Conservation (phyloP, 805 yeast genomes). For the Wickerhamiella alocasiicola region DNA sequence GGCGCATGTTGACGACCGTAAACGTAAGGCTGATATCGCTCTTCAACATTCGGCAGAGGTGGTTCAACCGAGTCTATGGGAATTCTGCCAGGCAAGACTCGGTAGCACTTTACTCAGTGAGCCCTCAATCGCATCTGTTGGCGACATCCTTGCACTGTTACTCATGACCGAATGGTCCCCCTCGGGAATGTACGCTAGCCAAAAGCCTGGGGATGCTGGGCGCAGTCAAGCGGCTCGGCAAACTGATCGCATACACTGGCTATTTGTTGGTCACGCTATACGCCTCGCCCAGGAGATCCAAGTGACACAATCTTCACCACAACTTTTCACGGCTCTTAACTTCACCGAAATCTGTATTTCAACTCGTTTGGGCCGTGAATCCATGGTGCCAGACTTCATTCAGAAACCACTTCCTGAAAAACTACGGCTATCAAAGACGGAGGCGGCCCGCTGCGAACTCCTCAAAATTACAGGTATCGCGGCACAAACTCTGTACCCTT, state of each 20-base stretch:
- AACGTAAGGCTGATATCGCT: not conserved
- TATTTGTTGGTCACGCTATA: slow-evolving; percentile 79
- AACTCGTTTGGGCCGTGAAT: slow-evolving; percentile 63
- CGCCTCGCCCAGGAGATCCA: slow-evolving; percentile 81
- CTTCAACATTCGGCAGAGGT: not conserved
- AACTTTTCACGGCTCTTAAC: slow-evolving; percentile 73
- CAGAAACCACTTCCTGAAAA: slow-evolving; percentile 37
- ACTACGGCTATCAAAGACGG: slow-evolving; percentile 39
- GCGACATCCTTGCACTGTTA: not conserved
- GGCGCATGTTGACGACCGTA: not conserved
- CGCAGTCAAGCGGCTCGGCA: slow-evolving; percentile 27
- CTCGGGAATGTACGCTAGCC: not conserved
- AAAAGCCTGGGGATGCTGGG: not conserved
- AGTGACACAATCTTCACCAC: slow-evolving; percentile 57
- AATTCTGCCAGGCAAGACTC: too few relatives aligned
- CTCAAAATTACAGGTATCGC: slow-evolving; percentile 69
- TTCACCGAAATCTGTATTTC: slow-evolving; percentile 73
- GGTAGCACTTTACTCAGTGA: not conserved
- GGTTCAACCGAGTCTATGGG: not conserved
- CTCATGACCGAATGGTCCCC: not conserved
- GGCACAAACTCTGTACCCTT: slow-evolving; percentile 67
- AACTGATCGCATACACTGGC: slow-evolving; percentile 86
- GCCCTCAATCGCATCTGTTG: not conserved
- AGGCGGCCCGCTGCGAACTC: slow-evolving; percentile 68
- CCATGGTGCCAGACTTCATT: slow-evolving; percentile 58